Evolutionary conservation across 2,329 filamentous ascomycete genomes (phyloP).

Genomic region (Knoxdaviesia proteae): DNA sequence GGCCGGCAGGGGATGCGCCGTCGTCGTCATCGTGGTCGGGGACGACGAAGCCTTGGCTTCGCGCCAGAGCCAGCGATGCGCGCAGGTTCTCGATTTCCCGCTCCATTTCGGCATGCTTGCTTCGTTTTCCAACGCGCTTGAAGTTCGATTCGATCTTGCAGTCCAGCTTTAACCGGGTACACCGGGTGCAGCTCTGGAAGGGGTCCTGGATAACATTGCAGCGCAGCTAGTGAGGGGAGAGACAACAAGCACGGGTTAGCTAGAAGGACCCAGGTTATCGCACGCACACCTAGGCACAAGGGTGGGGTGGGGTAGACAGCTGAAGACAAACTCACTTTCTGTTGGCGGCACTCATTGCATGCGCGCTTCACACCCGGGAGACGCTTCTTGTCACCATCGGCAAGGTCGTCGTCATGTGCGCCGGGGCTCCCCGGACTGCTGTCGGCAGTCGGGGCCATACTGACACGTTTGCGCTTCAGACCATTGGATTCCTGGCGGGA

Average conservation of each 20-base stretch:
- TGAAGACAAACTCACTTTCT: conserved; percentile 42
- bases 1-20: conserved; percentile 14
- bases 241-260: conserved; percentile 4
- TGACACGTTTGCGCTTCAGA: conserved; percentile 38
- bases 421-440: conserved; percentile 40
- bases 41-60: conserved; percentile 33
- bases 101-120: conserved; percentile 71
- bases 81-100: conserved; percentile 55
- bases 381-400: conserved; percentile 37
- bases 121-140: conserved; percentile 65
- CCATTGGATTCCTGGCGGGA: conserved; percentile 26
- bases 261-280: conserved; percentile 5
- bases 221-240: conserved; percentile 33
- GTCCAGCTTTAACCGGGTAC: conserved; percentile 57
- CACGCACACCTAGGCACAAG: conserved; percentile 1
- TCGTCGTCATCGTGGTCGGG: conserved; percentile 34
- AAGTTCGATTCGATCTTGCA: conserved; percentile 82
- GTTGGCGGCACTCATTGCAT: conserved; percentile 69
- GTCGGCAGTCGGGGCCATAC: conserved; percentile 25
- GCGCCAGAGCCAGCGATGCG: conserved; percentile 37
- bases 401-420: conserved; percentile 34
- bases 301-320: neutral
- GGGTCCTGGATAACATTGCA: conserved; percentile 72
- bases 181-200: conserved; percentile 57
- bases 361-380: conserved; percentile 56